Conservation (phyloP, 768 basidiomycete genomes). For the Lentinula sp. region DNA sequence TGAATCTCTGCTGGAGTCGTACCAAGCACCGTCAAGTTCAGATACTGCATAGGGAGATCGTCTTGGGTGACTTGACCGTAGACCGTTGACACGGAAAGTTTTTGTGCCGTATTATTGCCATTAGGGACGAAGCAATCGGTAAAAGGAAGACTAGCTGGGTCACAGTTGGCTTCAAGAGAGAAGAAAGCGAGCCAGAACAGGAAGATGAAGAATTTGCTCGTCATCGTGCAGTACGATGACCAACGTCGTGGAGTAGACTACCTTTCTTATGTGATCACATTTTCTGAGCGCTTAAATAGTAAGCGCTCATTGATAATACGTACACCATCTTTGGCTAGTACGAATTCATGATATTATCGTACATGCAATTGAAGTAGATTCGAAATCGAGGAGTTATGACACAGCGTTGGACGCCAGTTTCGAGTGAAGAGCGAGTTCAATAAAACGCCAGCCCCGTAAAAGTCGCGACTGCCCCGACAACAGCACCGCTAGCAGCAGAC, state of each 20-base stretch:
- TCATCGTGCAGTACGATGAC: conserved; percentile 2
- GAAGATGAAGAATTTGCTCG: not conserved
- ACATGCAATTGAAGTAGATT: not conserved
- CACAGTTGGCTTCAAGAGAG: conserved; percentile 22
- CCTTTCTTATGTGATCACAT: not conserved
- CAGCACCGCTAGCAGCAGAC: conserved; percentile 49
- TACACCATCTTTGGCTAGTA: no score
- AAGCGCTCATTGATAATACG: not conserved
- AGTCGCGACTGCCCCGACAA: conserved; percentile 55
- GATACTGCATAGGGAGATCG: conserved; percentile 32
- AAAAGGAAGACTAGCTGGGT: conserved; percentile 59
- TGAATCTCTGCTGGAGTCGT: conserved; percentile 50
- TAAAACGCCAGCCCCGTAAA: conserved; percentile 51
- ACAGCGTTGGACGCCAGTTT: no score
- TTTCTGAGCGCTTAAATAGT: not conserved
- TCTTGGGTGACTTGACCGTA: conserved; percentile 61
- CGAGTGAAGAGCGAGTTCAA: conserved; percentile 15
- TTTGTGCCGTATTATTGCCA: conserved; percentile 39
- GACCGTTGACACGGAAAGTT: conserved; percentile 61
- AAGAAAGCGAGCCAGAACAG: not conserved
- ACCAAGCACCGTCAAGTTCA: conserved; percentile 76
- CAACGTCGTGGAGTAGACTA: not conserved
- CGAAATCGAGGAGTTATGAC: no score
- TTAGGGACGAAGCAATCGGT: conserved; percentile 58
- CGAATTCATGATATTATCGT: not conserved